These are phyloP conservation scores for Psilocybe tampanensis DNA, from an alignment of 768 basidiomycete genomes.

Conservation along the genomic window DNA sequence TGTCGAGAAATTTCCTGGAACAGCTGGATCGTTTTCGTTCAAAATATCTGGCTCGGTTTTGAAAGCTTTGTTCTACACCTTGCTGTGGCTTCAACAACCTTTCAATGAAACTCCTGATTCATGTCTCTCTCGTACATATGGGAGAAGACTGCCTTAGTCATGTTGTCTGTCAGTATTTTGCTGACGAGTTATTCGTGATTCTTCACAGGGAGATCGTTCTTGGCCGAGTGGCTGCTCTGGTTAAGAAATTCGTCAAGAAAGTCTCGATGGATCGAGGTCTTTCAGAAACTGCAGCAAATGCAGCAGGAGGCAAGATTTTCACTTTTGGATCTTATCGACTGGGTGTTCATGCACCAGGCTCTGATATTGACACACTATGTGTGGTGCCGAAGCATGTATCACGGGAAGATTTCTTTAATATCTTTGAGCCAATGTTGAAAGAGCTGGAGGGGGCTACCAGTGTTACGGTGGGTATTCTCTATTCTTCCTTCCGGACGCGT, in stretches of 20 bases:
- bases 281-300: conserved; percentile 83
- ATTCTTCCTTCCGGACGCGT: not conserved
- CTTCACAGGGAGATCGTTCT: conserved; percentile 85
- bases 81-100: not conserved
- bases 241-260: conserved; percentile 90
- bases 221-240: conserved; percentile 84
- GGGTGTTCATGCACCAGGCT: conserved; percentile 94
- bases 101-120: not conserved
- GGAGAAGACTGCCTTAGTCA: not conserved
- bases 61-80: not conserved
- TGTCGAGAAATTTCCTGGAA: not conserved
- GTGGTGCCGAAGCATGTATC: conserved; percentile 97
- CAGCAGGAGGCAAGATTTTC: conserved; percentile 98
- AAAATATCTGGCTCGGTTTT: not conserved
- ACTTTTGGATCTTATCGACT: conserved; percentile 98
- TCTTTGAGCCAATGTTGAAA: conserved; percentile 87
- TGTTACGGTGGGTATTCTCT: conserved; percentile 70
- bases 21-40: not conserved
- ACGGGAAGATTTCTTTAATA: conserved; percentile 93
- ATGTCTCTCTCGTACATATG: not conserved
- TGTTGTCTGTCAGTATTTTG: not conserved
- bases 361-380: conserved; percentile 98
- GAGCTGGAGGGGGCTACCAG: conserved; percentile 83
- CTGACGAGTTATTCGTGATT: conserved; percentile 11
- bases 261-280: conserved; percentile 80